Base-by-base conservation (phyloP, 148 eudicot species). In the Diospyros kaki region DNA sequence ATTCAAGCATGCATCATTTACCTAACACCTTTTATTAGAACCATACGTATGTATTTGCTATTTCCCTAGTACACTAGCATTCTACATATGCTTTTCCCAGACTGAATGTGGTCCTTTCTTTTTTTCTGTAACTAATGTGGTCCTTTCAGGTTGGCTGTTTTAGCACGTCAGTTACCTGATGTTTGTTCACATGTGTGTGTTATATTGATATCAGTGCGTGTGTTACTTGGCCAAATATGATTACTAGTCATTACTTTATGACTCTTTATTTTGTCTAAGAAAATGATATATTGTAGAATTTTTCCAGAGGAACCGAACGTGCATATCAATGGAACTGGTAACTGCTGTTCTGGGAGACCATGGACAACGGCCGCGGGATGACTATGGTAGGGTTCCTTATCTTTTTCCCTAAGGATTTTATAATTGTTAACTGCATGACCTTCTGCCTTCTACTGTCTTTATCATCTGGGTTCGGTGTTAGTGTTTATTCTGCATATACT, bases 331-430 rank as follows among this genome's bases (percentile, higher is more conserved):
- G 98, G 98, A 95, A 86, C 82, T 95, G 76, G 98, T 95, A 44
- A 95, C 98, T 75, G 98, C 98, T 83, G 96, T 95, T 71, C 74
- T 95, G 72, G 98, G 97, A 76, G 98, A 95, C 75, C 98, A 95
- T 72, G 98, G 98, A 78, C 98, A 95, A 78, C 93, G 98, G 15
- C 99, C 99, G 58, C 86, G 63, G 67, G 91, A 89, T 62, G 99
- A 95, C 87, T 95, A 85, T 76, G 99, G 99, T 92, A 78, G 53
- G 61, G 43, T 68, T 51, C 75, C 64, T n/a, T 64, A 14, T 48
- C 61, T 55, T 60, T 56, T 28, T 56, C 10, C 8, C 52, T 48
- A 38, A 55, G 11, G 13, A n/a, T 5, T 39, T 3, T 39, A 14
- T 39, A 67, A 8, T 28, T 55, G 58, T 5, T 13, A 39, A 61